Evolutionary conservation across 1,139 yeast genomes (phyloP), one percentile per base, ranked within the genome.

Genomic region (Hyphopichia khmerensis): DNA sequence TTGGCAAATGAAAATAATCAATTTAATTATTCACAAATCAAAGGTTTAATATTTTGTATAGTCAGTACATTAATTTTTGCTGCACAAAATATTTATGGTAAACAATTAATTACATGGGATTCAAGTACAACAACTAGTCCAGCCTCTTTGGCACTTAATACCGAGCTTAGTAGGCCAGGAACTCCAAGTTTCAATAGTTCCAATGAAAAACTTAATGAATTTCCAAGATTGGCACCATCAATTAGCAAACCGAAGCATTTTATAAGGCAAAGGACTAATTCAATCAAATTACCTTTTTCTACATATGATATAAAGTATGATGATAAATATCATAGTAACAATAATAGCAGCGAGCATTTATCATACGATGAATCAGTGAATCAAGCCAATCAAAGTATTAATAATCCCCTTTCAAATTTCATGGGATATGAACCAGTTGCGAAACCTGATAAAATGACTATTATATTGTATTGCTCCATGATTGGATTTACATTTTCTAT

Each of bases 31-130:
- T 45, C 44, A 15, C 65, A 65, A 39, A 32, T 65, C 15, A 56
- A 60, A 40, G 75, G 75, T 4, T 43, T 68, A 18, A 31, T 52
- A 2, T 67, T 53, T 42, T 65, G 73, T 43, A 44, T 64, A 9
- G 39, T 62, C 29, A 63, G 72, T 44, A 58, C 70, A 8, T 39
- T 69, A 3, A 59, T 68, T 9, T 69, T 69, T 57, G 74, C 74
- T 2, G 64, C 67, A 7, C 75, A 69, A 44, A 69, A 68, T 44
- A 69, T 70, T 9, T 69, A 70, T 46, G 74, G 73, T n/a, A 69
- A 70, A 44, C 68, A 64, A 45, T 52, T 70, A 36, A 60, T 70
- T 39, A 70, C 72, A 1, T 66, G 72, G 71, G 65, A 60, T 35
- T 40, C 58, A 5, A 52, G 48, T 23, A 39, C 47, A 17, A 9